Evolutionary conservation across 2,329 filamentous ascomycete species (phyloP), one percentile per base, ranked within the genome.

Genomic region (Phialophora tarda): DNA sequence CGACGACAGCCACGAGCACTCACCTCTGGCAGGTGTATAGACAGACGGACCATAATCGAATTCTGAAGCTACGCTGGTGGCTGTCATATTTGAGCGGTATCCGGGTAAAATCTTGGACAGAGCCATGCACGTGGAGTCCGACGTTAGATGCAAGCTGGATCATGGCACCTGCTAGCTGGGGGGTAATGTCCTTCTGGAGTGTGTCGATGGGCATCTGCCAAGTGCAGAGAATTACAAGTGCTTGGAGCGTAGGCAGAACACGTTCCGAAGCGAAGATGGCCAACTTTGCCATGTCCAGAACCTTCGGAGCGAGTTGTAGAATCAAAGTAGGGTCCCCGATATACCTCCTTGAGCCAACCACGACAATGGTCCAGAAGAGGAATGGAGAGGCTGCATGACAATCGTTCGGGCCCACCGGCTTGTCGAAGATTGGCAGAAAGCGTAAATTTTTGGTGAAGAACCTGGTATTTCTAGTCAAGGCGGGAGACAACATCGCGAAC

Each of bases 291-390:
- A 66, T 26, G 2, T 69, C 60, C 28, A 61, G 30, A 6, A 69
- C 44, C 50, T 63, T 65, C 8, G 63, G 63, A 26, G 79, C 74
- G 14, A 83, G 75, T 72, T 74, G 86, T 60, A 82, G 82, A 44
- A 89, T 78, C 32, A 89, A 76, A 17, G 78, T 79, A 0, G 82
- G 78, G 68, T 88, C 85, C 17, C 78, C 75, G 28, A 82, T 80
- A 67, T 85, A 88, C 55, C 86, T 83, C 50, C 88, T 83, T 38
- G 86, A 83, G n/a, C 86, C 87, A 47, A 88, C 83, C 41, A 85
- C 83, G 55, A 89, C 80, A 57, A 89, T 85, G 28, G 86, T 86
- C 88, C 88, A 90, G 75, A 89, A 89, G 7, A 89, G 80, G 5
- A 90, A 78, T 14, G 84, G 85, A 51, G 85, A 87, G 34, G 83